Percentiles rank a stretch among this genome's conserved stretches.
phyloP scores from a whole-genome alignment of 1,284 basidiomycete genomes.

The Cerioporus squamosus region DNA sequence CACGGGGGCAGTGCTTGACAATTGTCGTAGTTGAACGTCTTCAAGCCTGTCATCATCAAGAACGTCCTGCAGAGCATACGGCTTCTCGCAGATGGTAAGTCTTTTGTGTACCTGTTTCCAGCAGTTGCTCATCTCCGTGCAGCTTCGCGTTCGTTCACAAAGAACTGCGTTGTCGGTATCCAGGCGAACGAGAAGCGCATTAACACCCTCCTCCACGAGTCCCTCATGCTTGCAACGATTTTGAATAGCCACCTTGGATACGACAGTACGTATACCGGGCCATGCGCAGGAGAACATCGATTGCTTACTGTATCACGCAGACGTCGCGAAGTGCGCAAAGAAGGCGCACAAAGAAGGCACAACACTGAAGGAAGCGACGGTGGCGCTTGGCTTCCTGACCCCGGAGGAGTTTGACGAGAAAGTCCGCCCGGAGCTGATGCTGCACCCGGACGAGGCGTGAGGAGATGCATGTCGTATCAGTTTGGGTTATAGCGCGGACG shows the following conservation, averaged over 20 bases:
- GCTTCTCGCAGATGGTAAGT: constrained; percentile 86
- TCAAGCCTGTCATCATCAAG: constrained; percentile 99
- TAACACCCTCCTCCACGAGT: constrained; percentile 89
- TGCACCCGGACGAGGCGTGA: constrained; percentile 68
- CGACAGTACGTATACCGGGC: constrained; percentile 74
- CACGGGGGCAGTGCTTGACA: constrained; percentile 7
- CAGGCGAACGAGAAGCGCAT: constrained; percentile 96
- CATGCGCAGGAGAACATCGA: constrained; percentile 3
- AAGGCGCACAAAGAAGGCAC: constrained; percentile 99
- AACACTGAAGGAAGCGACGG: constrained; percentile 94
- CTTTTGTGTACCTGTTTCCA: neutral
- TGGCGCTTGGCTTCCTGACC: constrained; percentile 85
- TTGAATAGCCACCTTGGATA: constrained; percentile 93
- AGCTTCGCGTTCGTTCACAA: constrained; percentile 92
- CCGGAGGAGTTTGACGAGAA: constrained; percentile 95
- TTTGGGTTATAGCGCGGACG: constrained; percentile 16
- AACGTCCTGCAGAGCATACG: constrained; percentile 97
- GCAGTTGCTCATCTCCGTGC: neutral
- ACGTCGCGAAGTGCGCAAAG: constrained; percentile 98
- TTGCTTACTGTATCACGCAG: constrained; percentile 43
- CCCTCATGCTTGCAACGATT: constrained; percentile 95
- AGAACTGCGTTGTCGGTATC: constrained; percentile 97
- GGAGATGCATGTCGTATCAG: constrained; percentile 15
- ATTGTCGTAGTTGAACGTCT: constrained; percentile 86
- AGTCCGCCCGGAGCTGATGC: constrained; percentile 93